Evolutionary conservation across 176 grass and related monocot genomes (phyloP).

Genomic region (Cymbopogon citratus): DNA sequence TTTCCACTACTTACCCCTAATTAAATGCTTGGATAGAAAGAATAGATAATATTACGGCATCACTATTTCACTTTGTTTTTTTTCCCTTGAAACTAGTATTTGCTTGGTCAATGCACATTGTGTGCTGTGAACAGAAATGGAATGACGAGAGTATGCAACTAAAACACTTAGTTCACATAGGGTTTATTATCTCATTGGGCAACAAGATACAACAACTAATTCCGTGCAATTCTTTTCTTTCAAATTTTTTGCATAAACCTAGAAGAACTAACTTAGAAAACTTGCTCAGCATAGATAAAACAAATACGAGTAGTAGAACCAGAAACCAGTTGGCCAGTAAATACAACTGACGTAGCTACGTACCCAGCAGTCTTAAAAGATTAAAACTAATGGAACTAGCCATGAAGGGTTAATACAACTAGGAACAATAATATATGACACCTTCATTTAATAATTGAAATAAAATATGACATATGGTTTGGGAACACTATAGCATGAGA

Average conservation of each 20-base stretch:
- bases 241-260: neutral
- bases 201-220: neutral
- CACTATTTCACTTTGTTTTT: neutral
- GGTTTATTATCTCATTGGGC: neutral
- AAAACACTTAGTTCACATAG: neutral
- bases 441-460: neutral
- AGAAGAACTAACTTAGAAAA: neutral
- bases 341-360: neutral
- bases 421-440: neutral
- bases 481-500: constrained; percentile 3
- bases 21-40: neutral
- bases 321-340: neutral
- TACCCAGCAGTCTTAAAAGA: neutral
- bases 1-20: neutral
- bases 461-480: neutral
- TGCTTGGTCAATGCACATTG: neutral
- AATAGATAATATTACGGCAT: neutral
- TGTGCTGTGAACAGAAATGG: neutral
- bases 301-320: neutral
- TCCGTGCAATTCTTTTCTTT: neutral
- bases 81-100: neutral
- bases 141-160: neutral
- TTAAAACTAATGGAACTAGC: neutral
- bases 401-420: neutral
- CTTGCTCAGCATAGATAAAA: neutral